phyloP scores from a whole-genome alignment of 805 yeast species.

The Ogataea minuta region DNA sequence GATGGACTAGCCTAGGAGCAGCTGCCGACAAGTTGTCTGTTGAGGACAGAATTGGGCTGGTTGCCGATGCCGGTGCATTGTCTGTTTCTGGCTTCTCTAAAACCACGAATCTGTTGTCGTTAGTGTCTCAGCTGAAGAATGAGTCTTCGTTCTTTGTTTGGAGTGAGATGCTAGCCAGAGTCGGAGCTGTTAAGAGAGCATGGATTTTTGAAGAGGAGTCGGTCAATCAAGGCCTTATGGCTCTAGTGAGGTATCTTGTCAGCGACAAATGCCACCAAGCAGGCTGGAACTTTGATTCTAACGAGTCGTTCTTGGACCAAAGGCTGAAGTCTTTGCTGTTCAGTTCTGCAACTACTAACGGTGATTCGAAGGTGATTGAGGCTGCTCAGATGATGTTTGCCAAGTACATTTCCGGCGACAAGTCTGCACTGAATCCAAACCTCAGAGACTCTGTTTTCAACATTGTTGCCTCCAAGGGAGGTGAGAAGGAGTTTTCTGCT shows the following conservation, averaged over 20 bases:
- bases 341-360: constrained; percentile 40
- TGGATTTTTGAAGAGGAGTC: constrained; percentile 41
- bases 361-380: constrained; percentile 38
- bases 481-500: constrained; percentile 38
- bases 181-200: constrained; percentile 33
- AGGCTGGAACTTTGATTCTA: constrained; percentile 84
- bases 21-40: constrained; percentile 41
- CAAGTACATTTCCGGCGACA: constrained; percentile 25
- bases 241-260: constrained; percentile 33
- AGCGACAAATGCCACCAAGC: constrained; percentile 40
- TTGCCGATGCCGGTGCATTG: constrained; percentile 53
- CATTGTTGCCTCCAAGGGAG: constrained; percentile 41
- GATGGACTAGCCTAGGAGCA: constrained; percentile 38
- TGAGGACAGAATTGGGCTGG: constrained; percentile 53
- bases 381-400: constrained; percentile 30
- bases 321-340: constrained; percentile 42
- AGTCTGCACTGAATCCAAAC: constrained; percentile 43
- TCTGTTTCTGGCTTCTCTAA: constrained; percentile 47
- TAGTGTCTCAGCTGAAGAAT: constrained; percentile 39
- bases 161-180: constrained; percentile 49
- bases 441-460: constrained; percentile 44
- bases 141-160: constrained; percentile 52
- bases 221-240: constrained; percentile 32
- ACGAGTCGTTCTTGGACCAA: constrained; percentile 49
- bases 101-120: constrained; percentile 46